These are phyloP conservation scores for Globisporangium paroecandrum DNA, from an alignment of 352 stramenopile species.

Conservation along the genomic window DNA sequence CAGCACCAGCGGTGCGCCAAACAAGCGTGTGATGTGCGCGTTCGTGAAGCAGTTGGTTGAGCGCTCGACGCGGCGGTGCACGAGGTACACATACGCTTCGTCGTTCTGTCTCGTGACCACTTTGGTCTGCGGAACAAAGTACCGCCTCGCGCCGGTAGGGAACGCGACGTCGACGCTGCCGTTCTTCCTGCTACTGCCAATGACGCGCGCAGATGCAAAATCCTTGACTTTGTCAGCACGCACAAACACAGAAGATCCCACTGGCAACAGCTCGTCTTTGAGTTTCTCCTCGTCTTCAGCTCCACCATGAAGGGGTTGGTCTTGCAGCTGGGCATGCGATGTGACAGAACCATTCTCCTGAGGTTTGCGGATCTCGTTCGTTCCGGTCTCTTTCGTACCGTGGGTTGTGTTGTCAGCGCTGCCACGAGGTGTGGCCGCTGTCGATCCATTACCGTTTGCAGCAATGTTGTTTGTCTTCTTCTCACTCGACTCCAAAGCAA, in stretches of 20 bases:
- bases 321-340: not conserved
- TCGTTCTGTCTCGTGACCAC: constrained; percentile 44
- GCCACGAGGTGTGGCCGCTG: not conserved
- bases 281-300: not conserved
- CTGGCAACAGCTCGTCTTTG: constrained; percentile 23
- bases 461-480: not conserved
- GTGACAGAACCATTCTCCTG: not conserved
- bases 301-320: not conserved
- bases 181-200: constrained; percentile 53
- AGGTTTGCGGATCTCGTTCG: not conserved
- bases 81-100: constrained; percentile 74
- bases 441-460: not conserved
- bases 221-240: constrained; percentile 63
- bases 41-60: constrained; percentile 81
- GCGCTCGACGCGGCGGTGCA: constrained; percentile 80
- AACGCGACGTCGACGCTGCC: constrained; percentile 70
- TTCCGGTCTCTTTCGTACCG: constrained; percentile 16
- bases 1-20: constrained; percentile 74
- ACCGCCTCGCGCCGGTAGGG: constrained; percentile 49
- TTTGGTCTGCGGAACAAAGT: constrained; percentile 59
- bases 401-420: not conserved
- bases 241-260: constrained; percentile 62
- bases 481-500: not conserved
- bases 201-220: constrained; percentile 56
- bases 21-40: constrained; percentile 70